Base-by-base conservation (phyloP, 306 rosid genomes). In the Ammopiptanthus mongolicus region DNA sequence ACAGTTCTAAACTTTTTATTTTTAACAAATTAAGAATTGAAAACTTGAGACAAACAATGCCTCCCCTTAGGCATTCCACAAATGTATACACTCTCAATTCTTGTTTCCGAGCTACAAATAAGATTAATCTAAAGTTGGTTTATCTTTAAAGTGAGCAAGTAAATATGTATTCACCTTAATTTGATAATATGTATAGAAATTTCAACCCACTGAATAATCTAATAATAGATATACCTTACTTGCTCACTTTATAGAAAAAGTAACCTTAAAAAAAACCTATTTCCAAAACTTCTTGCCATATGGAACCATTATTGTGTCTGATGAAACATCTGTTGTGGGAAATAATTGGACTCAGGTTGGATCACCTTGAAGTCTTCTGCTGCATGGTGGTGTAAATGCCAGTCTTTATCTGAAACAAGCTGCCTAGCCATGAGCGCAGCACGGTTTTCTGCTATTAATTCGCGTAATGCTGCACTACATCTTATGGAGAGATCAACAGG, bases 381-480 rank as follows among this genome's bases (percentile, higher is more conserved):
- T 10, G 61, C 61, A 19, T 77, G 71, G 19, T 83, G 81, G 57
- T 78, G 78, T 5, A 71, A 19, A 22, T 71, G 83, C 88, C 88
- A 85, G 57, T 88, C 89, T 68, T 87, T 75, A 2, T 93, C 96
- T 3, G 78, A 46, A 67, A 77, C 65, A 77, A 88, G 77, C 81
- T 84, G 96, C 59, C 87, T 84, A 21, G 91, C 84, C 75, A 89
- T 65, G 61, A 84, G 31, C 59, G 96, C 86, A 0, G 98, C 96
- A 0, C 97, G 97, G 67, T 94, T 90, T 73, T 94, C 97, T 0
- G 90, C 98, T 22, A 94, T 94, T 70, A 94, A 86, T 77, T 94
- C 98, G 0, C 90, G 84, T 2, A 91, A 84, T 2, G 98, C 98
- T 0, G 96, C 96, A 44, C 98, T 86, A 22, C 97, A 91, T 78